Evolutionary conservation across 108 stramenopile genomes (phyloP), one percentile per base, ranked within the genome.

Genomic region (Craspedostauros australis): DNA sequence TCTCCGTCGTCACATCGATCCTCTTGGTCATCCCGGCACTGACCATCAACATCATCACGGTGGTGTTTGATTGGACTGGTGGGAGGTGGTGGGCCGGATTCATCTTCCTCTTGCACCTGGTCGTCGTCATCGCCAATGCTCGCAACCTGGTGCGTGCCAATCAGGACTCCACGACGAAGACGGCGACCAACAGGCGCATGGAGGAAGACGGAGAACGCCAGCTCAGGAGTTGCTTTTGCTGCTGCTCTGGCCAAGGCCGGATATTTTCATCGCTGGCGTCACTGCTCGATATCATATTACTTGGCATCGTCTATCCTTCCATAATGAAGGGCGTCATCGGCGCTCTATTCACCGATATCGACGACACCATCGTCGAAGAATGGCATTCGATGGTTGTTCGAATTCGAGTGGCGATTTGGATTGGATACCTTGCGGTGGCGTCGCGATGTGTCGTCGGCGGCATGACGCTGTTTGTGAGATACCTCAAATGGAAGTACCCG

Each of bases 51-150:
- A 60, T 51, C 22, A 19, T 14, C 36, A n/a, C n/a, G n/a, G 57
- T 57, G 47, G 58, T 36, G 20, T 59, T 40, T 33, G 32, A 46
- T 21, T 60, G n/a, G n/a, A n/a, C 60, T 18, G 38, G 33, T 5
- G 66, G 66, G 3, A 41, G 57, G n/a, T 48, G 50, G 25, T 68
- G 66, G 66, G 22, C 42, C 5, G 23, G 59, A 27, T 68, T 57
- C 58, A 36, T 60, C 1, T 46, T 59, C 31, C 45, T 46, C 1
- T 30, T 68, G 46, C 66, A 53, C 21, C 23, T 60, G 20, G 26
- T 31, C 42, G 9, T 7, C 9, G 42, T 16, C n/a, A 43, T 43
- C 5, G 7, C 21, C 6, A 20, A 20, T 6, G 19, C 21, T 7
- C 19, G 16, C 14, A 20, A 43, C 42, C 14, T 43, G n/a, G n/a